Percentiles rank a stretch among this genome's conserved stretches.
These are phyloP conservation scores for Podospora comata DNA, from an alignment of 495 filamentous ascomycete species.

Conservation along the genomic window DNA sequence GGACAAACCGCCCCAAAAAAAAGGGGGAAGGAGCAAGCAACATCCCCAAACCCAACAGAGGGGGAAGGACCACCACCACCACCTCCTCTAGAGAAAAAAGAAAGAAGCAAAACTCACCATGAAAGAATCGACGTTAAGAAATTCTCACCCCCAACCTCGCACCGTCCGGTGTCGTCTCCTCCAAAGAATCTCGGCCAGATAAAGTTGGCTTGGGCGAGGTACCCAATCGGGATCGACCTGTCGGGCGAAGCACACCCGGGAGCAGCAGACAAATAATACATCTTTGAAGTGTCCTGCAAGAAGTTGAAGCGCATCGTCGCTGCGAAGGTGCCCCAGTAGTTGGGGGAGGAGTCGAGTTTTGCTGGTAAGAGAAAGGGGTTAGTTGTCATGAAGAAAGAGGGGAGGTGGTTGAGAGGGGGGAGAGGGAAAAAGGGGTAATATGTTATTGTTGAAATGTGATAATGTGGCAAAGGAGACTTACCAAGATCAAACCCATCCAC, in stretches of 20 bases:
- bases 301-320: constrained; percentile 15
- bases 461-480: neutral
- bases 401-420: neutral
- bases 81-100: neutral
- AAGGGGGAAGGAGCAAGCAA: no score
- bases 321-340: constrained; percentile 18
- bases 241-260: constrained; percentile 56
- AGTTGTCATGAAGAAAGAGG: neutral
- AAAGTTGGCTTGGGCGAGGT: constrained; percentile 23
- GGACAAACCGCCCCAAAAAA: no score
- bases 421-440: neutral
- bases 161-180: constrained; percentile 10
- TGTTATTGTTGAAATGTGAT: neutral
- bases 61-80: no score
- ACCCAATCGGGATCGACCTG: constrained; percentile 21
- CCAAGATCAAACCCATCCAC: constrained; percentile 58
- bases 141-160: constrained; percentile 14
- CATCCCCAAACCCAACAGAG: no score
- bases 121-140: constrained; percentile 11
- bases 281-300: constrained; percentile 10
- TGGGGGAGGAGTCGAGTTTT: constrained; percentile 27
- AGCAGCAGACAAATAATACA: constrained; percentile 54
- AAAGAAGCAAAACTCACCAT: constrained; percentile 8
- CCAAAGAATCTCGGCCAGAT: constrained; percentile 26
- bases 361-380: neutral